These are phyloP conservation scores for Aspergillus biplanus DNA, from an alignment of 495 filamentous ascomycete genomes.

Conservation along the genomic window DNA sequence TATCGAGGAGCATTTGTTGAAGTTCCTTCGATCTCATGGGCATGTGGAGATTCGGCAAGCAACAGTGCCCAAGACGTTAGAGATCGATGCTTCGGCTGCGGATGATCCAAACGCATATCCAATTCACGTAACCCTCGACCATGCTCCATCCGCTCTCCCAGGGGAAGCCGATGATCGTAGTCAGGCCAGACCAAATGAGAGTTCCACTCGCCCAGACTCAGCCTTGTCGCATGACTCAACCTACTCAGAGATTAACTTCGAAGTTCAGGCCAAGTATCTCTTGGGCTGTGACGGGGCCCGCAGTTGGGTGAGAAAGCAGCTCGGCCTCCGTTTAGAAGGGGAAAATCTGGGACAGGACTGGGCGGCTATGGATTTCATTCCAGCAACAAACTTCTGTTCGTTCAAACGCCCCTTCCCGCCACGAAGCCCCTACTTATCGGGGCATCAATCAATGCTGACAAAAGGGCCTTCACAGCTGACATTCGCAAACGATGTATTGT, in stretches of 20 bases:
- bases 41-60: constrained; percentile 6
- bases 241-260: neutral
- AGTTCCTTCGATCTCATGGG: neutral
- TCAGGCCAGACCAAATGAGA: neutral
- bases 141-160: neutral
- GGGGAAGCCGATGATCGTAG: neutral
- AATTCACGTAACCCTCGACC: constrained; percentile 15
- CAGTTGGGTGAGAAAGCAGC: constrained; percentile 28
- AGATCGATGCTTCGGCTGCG: neutral
- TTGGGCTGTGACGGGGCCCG: constrained; percentile 33
- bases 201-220: neutral
- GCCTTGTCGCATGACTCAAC: neutral
- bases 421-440: neutral
- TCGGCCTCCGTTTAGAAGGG: constrained; percentile 18
- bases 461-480: neutral
- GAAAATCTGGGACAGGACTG: constrained; percentile 19
- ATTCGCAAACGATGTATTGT: constrained; percentile 15
- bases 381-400: constrained; percentile 30
- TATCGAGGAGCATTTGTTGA: constrained; percentile 13
- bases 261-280: constrained; percentile 32
- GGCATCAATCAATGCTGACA: neutral
- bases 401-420: neutral
- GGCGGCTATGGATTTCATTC: constrained; percentile 33
- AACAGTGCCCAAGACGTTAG: constrained; percentile 9
- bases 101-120: constrained; percentile 16